Conservation (phyloP, 2,329 filamentous ascomycete species). For the Aureobasidium melanogenum region DNA sequence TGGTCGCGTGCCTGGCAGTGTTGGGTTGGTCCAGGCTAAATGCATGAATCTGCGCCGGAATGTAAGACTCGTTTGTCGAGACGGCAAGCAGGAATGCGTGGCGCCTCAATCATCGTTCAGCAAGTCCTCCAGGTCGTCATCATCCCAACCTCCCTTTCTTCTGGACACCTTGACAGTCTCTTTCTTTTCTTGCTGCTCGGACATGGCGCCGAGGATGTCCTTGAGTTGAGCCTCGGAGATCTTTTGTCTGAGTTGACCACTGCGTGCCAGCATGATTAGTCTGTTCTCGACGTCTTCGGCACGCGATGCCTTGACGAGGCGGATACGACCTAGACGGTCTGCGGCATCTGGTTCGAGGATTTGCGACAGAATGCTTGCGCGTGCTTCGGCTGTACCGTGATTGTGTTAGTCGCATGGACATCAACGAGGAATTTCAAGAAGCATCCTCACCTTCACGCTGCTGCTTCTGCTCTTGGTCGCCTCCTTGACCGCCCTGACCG, state of each 20-base stretch:
- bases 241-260: slow-evolving; percentile 76
- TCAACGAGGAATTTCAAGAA: background rate
- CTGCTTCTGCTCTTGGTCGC: slow-evolving; percentile 52
- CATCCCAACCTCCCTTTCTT: slow-evolving; percentile 76
- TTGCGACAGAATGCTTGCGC: slow-evolving; percentile 71
- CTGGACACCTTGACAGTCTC: slow-evolving; percentile 81
- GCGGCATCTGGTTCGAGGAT: slow-evolving; percentile 92
- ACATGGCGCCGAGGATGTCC: slow-evolving; percentile 75
- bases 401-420: background rate
- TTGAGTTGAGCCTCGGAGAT: slow-evolving; percentile 92
- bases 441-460: slow-evolving; percentile 29
- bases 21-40: background rate
- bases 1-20: background rate
- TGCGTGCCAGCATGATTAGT: slow-evolving; percentile 81
- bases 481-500: slow-evolving; percentile 39
- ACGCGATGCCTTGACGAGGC: slow-evolving; percentile 87
- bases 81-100: background rate
- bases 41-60: background rate
- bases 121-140: slow-evolving; percentile 66
- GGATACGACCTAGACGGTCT: slow-evolving; percentile 87
- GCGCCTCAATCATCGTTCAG: slow-evolving; percentile 40
- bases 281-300: slow-evolving; percentile 86
- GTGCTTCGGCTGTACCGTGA: slow-evolving; percentile 53
- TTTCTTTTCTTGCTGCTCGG: slow-evolving; percentile 60
- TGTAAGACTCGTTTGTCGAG: background rate